A percentile compares a stretch with the other conserved stretches of the same genome.
Evolutionary conservation across 129 eudicot species (phyloP).

Genomic region (Flaveria trinervia): DNA sequence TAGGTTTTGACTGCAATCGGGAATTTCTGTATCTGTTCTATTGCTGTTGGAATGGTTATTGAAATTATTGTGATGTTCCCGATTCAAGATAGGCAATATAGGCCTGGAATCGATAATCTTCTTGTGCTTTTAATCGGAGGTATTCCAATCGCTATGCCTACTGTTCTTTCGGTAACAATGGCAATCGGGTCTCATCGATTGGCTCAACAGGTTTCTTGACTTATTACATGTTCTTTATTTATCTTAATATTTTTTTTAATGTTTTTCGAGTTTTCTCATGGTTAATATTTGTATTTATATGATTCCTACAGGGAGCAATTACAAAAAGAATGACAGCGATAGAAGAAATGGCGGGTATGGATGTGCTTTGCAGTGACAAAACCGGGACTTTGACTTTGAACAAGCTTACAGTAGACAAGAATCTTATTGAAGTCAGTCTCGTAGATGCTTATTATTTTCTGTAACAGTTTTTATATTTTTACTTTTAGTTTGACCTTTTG

Average conservation of each 20-base stretch:
- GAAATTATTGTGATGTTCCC: conserved; percentile 96
- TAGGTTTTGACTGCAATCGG: conserved; percentile 98
- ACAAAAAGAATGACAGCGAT: conserved; percentile 99
- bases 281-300: not conserved
- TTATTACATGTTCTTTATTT: not conserved
- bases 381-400: conserved; percentile 95
- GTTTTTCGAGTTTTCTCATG: not conserved
- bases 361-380: conserved; percentile 98
- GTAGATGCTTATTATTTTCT: not conserved
- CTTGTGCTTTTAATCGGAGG: conserved; percentile 99
- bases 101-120: conserved; percentile 99
- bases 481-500: conserved; percentile 20
- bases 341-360: conserved; percentile 99
- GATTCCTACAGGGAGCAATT: conserved; percentile 76
- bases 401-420: conserved; percentile 96
- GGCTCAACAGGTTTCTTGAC: conserved; percentile 84
- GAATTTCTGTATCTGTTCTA: conserved; percentile 96
- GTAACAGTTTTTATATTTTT: not conserved
- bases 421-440: conserved; percentile 82
- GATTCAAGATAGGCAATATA: conserved; percentile 81
- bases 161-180: conserved; percentile 99
- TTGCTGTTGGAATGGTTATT: conserved; percentile 96
- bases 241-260: too few relatives aligned
- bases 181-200: conserved; percentile 97
- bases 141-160: conserved; percentile 99